Evolutionary conservation across 352 stramenopile species (phyloP).

Genomic region (Hyaloperonospora arabidopsidis): DNA sequence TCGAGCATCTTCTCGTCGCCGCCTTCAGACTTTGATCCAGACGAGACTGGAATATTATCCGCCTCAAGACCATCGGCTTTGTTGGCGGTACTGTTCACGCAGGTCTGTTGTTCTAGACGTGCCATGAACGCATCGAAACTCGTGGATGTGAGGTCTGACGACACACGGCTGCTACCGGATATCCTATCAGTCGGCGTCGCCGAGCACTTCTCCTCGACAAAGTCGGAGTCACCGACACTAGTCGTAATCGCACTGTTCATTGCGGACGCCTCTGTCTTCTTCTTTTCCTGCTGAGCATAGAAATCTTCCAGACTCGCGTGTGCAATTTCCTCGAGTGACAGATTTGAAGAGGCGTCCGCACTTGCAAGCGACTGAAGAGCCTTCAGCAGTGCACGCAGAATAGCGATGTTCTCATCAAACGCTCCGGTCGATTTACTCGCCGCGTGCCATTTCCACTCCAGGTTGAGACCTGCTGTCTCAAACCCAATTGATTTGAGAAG

Average conservation of each 20-base stretch:
- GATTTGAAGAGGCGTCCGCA: conserved; percentile 28
- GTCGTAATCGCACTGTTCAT: conserved; percentile 5
- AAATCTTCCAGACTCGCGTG: conserved; percentile 30
- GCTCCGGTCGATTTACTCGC: conserved; percentile 45
- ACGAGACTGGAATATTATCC: conserved; percentile 11
- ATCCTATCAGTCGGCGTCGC: neutral
- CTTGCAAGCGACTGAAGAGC: conserved; percentile 49
- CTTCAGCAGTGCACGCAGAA: conserved; percentile 53
- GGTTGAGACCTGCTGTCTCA: conserved; percentile 58
- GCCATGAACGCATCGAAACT: conserved; percentile 51
- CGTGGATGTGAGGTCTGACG: conserved; percentile 11
- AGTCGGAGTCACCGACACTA: conserved; percentile 6
- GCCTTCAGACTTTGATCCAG: neutral
- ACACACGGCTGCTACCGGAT: neutral
- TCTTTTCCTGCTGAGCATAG: conserved; percentile 21
- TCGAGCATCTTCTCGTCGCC: conserved; percentile 30
- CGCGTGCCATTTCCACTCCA: conserved; percentile 81
- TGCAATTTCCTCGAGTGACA: conserved; percentile 50
- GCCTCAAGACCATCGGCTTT: conserved; percentile 5
- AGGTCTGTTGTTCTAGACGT: conserved; percentile 42
- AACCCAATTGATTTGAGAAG: conserved; percentile 75
- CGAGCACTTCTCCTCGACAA: conserved; percentile 14
- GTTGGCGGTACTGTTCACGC: conserved; percentile 24
- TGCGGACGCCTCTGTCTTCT: conserved; percentile 7
- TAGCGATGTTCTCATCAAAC: conserved; percentile 63